Percentiles rank a stretch among this genome's conserved stretches.
Conservation (phyloP, 257 asterid genomes). For the Solanum rostratum region DNA sequence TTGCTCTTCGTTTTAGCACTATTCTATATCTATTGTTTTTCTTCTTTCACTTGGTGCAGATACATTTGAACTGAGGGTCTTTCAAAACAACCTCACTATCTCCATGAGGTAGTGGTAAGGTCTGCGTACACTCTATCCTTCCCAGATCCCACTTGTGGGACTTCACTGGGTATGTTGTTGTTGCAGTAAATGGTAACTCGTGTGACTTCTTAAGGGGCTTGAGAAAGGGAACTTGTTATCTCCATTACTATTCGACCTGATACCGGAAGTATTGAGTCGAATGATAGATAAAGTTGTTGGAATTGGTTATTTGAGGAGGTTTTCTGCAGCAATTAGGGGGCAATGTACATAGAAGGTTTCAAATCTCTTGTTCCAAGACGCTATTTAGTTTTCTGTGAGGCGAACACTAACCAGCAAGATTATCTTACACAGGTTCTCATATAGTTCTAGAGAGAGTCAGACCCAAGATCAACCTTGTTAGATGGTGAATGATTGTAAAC, state of each 20-base stretch:
- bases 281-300: background rate
- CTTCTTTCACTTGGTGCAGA: no score
- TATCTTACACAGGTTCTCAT: no score
- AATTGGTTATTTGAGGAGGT: background rate
- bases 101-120: no score
- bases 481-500: no score
- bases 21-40: no score
- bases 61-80: no score
- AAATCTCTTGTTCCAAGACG: background rate
- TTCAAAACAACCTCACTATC: no score
- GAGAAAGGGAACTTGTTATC: background rate
- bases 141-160: no score
- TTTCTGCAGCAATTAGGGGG: background rate
- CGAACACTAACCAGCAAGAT: background rate
- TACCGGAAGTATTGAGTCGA: background rate
- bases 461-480: background rate
- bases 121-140: no score
- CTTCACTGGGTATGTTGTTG: no score
- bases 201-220: background rate
- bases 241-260: background rate
- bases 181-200: background rate
- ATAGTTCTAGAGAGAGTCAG: background rate
- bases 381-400: background rate
- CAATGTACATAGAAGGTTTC: background rate
- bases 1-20: no score